Base-by-base conservation (phyloP, 495 filamentous ascomycete genomes). In the Neurospora sublineolata region DNA sequence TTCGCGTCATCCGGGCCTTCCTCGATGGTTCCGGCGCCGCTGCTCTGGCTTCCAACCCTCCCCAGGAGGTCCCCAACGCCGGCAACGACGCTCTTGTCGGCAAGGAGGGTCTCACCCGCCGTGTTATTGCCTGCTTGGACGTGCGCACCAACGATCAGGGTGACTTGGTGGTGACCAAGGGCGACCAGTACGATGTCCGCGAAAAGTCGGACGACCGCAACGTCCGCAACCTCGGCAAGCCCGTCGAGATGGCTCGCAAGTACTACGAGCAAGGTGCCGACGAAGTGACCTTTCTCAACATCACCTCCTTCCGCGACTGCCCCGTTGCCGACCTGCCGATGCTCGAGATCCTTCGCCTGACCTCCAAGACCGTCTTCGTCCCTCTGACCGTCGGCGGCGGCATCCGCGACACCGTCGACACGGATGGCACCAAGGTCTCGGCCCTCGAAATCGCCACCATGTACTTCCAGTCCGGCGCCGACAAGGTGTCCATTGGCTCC, bases 151-250 rank as follows among this genome's bases (percentile, higher is more conserved):
- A 99, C 79, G 96, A 99, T 79, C 84, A 91, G 67, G 96, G 96
- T 6, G 96, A 98, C 80, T 82, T 99, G 20, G 96, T 99, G 0
- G 95, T 99, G 18, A 99, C 95, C 6, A 99, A 99, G 82, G 95
- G 95, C 10, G 95, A 99, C 79, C 95, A 98, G 77, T 99, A 99
- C 81, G 95, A 99, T 77, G 95, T 99, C n/a, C 91, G 95, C n/a
- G 95, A 97, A 77, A 97, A 97, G 81, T 84, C 84, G 10, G 81
- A 83, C n/a, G 88, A 86, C 68, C 89, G 93, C 27, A 85, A 89
- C 69, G 95, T 99, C 39, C 87, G 95, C 70, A 99, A 98, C 78
- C 83, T 99, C 0, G 95, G 95, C 73, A 98, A 99, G 82, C 95
- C 95, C 0, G 94, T 99, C 20, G 93, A 97, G 67, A 91, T 98